These are phyloP conservation scores for Calonectria pteridis DNA, from an alignment of 2,329 filamentous ascomycete species.

Conservation along the genomic window DNA sequence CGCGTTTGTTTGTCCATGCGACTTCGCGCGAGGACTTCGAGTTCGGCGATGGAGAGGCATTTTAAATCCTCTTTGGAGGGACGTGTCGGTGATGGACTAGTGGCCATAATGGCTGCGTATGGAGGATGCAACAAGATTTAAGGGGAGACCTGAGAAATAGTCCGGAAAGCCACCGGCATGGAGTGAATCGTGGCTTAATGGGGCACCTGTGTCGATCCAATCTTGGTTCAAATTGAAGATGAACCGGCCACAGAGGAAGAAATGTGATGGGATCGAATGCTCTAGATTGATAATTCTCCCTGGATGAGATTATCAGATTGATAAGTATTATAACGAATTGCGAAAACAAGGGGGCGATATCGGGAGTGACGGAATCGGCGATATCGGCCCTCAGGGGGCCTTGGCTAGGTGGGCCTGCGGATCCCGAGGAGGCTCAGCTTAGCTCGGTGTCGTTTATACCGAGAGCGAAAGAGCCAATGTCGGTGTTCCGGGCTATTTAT, in stretches of 20 bases:
- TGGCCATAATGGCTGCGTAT: not conserved
- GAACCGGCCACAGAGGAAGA: not conserved
- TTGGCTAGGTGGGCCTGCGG: not conserved
- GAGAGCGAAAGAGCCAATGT: not conserved
- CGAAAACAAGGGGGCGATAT: not conserved
- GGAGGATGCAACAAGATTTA: not conserved
- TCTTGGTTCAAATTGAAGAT: not conserved
- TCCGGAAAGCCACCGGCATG: too few relatives aligned
- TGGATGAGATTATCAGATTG: not conserved
- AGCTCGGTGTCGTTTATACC: not conserved
- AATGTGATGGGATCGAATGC: not conserved
- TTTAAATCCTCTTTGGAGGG: not conserved
- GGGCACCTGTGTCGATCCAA: not conserved
- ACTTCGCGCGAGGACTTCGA: not conserved
- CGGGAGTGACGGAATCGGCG: not conserved
- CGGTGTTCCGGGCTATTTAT: not conserved
- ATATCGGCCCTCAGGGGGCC: not conserved
- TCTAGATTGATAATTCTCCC: too few relatives aligned
- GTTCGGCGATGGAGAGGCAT: not conserved
- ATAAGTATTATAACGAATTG: not conserved
- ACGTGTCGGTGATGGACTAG: too few relatives aligned
- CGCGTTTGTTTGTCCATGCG: not conserved
- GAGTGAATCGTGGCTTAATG: not conserved
- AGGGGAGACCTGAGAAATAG: not conserved
- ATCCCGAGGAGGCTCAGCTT: too few relatives aligned